phyloP scores from a whole-genome alignment of 1,139 yeast species.

The Blastobotrys arbuscula region DNA sequence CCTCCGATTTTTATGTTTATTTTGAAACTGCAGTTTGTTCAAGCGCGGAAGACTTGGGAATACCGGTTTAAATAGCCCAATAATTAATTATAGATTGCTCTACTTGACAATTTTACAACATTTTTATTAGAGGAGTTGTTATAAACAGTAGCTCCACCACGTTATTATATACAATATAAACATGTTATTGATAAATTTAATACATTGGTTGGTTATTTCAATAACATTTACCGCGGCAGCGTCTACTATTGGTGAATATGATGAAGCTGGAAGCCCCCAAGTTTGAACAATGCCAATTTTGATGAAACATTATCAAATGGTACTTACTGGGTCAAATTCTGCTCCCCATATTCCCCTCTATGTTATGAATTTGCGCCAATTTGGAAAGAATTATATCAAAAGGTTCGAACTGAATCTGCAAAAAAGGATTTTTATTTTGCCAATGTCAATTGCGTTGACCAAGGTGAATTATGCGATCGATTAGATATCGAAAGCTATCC shows the following conservation, averaged over 20 bases:
- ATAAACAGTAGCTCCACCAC: too few relatives aligned
- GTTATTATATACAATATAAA: too few relatives aligned
- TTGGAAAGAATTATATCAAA: conserved; percentile 32
- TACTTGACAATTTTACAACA: too few relatives aligned
- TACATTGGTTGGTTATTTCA: too few relatives aligned
- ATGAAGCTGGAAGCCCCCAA: conserved; percentile 3
- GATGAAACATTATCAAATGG: conserved; percentile 20
- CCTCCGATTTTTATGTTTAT: too few relatives aligned
- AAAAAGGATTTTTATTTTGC: conserved; percentile 32
- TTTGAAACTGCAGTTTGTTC: too few relatives aligned
- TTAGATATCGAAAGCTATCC: conserved; percentile 33
- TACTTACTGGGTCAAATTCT: conserved; percentile 38
- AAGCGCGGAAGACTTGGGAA: too few relatives aligned
- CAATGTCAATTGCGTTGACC: conserved; percentile 36
- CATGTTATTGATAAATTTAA: too few relatives aligned
- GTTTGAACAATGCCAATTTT: conserved; percentile 1
- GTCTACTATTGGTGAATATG: neutral
- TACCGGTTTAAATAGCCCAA: too few relatives aligned
- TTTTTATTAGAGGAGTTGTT: too few relatives aligned
- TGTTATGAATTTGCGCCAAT: conserved; percentile 37
- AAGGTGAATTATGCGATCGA: conserved; percentile 38
- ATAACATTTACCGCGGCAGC: neutral
- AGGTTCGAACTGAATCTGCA: conserved; percentile 19
- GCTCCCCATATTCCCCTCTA: conserved; percentile 39
- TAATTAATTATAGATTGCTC: too few relatives aligned